Conservation (phyloP, 257 asterid genomes). For the Penstemon davidsonii region DNA sequence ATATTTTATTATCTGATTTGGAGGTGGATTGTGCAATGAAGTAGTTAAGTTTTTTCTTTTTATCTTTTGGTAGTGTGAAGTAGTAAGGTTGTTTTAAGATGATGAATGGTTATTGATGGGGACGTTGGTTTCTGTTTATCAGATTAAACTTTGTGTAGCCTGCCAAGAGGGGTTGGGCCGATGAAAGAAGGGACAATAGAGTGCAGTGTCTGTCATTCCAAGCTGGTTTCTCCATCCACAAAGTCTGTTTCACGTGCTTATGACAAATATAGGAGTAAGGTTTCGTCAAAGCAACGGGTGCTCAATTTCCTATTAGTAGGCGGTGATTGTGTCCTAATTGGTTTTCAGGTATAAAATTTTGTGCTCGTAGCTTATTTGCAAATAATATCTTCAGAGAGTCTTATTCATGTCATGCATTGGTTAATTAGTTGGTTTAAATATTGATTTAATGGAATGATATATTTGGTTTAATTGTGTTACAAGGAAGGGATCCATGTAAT, state of each 20-base stretch:
- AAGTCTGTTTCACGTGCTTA: constrained; percentile 70
- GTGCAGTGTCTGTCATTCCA: constrained; percentile 87
- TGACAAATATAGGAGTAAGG: constrained; percentile 63
- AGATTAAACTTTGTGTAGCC: constrained; percentile 36
- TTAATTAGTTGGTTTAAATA: no score
- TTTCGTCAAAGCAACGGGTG: constrained; percentile 69
- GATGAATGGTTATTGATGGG: constrained; percentile 20
- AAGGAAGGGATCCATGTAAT: neutral
- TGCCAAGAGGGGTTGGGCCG: constrained; percentile 39
- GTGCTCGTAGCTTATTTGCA: neutral
- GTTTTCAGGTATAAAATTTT: constrained; percentile 54
- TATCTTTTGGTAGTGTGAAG: no score
- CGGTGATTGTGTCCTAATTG: constrained; percentile 75
- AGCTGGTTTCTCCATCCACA: constrained; percentile 59
- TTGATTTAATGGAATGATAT: no score
- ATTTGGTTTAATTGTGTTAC: neutral
- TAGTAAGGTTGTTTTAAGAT: neutral
- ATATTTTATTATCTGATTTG: no score
- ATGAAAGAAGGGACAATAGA: constrained; percentile 74
- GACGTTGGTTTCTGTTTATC: constrained; percentile 1
- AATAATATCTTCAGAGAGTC: neutral
- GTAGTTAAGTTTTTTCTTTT: no score
- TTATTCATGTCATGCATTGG: no score
- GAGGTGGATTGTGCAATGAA: no score
- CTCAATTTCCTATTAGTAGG: constrained; percentile 65